Evolutionary conservation across 192 early-diverging fungal species (phyloP).

Genomic region (Chytriomyces sp.): DNA sequence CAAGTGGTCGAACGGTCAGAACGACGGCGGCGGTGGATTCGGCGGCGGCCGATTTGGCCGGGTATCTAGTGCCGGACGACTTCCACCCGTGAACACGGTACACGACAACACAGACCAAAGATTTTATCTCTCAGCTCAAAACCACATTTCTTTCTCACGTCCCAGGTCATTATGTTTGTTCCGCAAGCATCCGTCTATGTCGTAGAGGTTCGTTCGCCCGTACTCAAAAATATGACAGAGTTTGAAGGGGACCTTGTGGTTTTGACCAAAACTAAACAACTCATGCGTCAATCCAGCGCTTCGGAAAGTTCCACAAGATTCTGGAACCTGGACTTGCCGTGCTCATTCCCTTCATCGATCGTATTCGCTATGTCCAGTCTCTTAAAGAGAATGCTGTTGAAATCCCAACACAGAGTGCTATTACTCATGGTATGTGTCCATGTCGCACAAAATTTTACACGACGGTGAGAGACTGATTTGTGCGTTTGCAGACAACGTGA

Average conservation of each 20-base stretch:
- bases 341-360: constrained; percentile 85
- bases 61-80: constrained; percentile 6
- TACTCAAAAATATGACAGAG: too few relatives aligned
- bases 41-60: background rate
- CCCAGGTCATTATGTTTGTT: constrained; percentile 84
- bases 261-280: background rate
- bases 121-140: too few relatives aligned
- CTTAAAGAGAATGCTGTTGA: constrained; percentile 95
- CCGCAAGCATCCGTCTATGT: constrained; percentile 98
- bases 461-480: background rate
- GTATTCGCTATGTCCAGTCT: constrained; percentile 89
- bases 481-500: constrained; percentile 81
- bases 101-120: too few relatives aligned
- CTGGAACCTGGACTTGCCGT: constrained; percentile 91
- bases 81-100: constrained; percentile 27
- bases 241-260: background rate
- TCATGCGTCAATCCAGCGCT: constrained; percentile 61
- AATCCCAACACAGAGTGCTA: constrained; percentile 77
- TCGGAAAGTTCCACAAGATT: constrained; percentile 77
- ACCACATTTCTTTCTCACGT: too few relatives aligned
- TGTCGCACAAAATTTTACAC: background rate
- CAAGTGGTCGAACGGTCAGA: too few relatives aligned
- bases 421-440: constrained; percentile 72
- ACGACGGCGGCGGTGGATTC: too few relatives aligned
- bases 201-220: constrained; percentile 54